Evolutionary conservation across 2,329 filamentous ascomycete genomes (phyloP).

Genomic region (Exophiala bonariae): DNA sequence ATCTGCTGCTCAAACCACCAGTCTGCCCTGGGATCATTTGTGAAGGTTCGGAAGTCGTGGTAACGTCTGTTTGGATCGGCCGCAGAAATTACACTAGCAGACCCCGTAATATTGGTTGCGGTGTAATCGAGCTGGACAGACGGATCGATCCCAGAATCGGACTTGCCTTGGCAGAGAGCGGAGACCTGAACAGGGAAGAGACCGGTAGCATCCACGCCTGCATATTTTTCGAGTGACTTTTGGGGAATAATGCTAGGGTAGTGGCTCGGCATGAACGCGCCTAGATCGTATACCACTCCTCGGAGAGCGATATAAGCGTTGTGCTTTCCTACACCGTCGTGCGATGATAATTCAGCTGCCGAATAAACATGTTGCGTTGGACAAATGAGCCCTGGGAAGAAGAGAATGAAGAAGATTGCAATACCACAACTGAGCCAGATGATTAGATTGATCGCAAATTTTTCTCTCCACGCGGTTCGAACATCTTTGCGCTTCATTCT

Average conservation of each 20-base stretch:
- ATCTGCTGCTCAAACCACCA: conserved; percentile 93
- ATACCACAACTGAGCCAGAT: conserved; percentile 85
- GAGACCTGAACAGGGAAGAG: conserved; percentile 95
- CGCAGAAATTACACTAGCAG: conserved; percentile 62
- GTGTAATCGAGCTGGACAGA: conserved; percentile 84
- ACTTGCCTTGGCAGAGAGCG: conserved; percentile 77
- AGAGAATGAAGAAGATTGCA: conserved; percentile 84
- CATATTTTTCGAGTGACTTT: conserved; percentile 73
- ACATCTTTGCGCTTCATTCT: conserved; percentile 91
- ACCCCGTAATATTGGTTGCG: conserved; percentile 70
- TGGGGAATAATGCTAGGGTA: conserved; percentile 68
- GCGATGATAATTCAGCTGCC: conserved; percentile 68
- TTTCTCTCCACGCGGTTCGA: conserved; percentile 91
- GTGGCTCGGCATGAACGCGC: conserved; percentile 70
- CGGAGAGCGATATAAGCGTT: conserved; percentile 77
- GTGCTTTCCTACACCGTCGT: conserved; percentile 67
- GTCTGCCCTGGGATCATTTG: conserved; percentile 77
- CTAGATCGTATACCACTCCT: conserved; percentile 84
- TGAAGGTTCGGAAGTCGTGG: conserved; percentile 88
- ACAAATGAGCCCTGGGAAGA: conserved; percentile 85
- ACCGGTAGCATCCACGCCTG: conserved; percentile 79
- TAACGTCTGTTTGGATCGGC: conserved; percentile 75
- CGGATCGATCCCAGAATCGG: conserved; percentile 63
- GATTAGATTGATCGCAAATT: conserved; percentile 94
- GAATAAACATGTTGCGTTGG: conserved; percentile 89